phyloP scores from a whole-genome alignment of 2,329 filamentous ascomycete genomes.

The Colletotrichum tabaci region DNA sequence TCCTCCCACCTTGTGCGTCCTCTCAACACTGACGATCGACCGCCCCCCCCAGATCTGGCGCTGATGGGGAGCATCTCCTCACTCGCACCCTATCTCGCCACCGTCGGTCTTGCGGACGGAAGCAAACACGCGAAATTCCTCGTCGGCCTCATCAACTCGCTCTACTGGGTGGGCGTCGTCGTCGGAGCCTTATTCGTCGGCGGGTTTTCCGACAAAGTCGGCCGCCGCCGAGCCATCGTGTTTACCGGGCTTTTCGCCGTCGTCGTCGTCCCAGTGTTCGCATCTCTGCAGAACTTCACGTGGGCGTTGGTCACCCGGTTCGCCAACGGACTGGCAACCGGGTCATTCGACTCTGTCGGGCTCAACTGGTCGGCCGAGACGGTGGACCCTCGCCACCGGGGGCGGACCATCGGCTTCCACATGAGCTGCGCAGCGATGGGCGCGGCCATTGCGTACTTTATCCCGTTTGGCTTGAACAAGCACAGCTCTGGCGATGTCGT shows the following conservation, averaged over 20 bases:
- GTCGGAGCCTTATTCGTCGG: slow-evolving; percentile 13
- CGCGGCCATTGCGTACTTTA: slow-evolving; percentile 12
- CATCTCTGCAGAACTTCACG: slow-evolving; percentile 10
- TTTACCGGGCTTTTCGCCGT: background rate
- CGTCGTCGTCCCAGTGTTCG: slow-evolving; percentile 1
- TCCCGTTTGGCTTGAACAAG: slow-evolving; percentile 9
- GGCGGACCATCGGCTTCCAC: background rate
- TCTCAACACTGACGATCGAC: too few species aligned
- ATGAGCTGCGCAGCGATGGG: slow-evolving; percentile 10
- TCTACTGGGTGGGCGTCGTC: slow-evolving; percentile 21
- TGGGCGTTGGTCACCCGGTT: background rate
- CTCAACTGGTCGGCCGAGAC: slow-evolving; percentile 23
- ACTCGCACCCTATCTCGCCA: background rate
- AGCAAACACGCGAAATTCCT: background rate
- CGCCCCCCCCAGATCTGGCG: too few species aligned
- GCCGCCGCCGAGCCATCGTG: slow-evolving; percentile 12
- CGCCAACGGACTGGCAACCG: slow-evolving; percentile 4
- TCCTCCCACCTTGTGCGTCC: background rate
- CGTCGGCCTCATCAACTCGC: slow-evolving; percentile 15
- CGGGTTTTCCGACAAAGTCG: slow-evolving; percentile 5
- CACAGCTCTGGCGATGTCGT: slow-evolving; percentile 3
- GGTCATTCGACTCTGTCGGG: slow-evolving; percentile 15
- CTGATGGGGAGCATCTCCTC: background rate
- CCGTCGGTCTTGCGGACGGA: slow-evolving; percentile 7
- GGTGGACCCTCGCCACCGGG: slow-evolving; percentile 4